Percentiles rank a stretch among this genome's conserved stretches.
These are phyloP conservation scores for Pochonia chlamydosporia DNA, from an alignment of 2,329 filamentous ascomycete species.

Conservation along the genomic window DNA sequence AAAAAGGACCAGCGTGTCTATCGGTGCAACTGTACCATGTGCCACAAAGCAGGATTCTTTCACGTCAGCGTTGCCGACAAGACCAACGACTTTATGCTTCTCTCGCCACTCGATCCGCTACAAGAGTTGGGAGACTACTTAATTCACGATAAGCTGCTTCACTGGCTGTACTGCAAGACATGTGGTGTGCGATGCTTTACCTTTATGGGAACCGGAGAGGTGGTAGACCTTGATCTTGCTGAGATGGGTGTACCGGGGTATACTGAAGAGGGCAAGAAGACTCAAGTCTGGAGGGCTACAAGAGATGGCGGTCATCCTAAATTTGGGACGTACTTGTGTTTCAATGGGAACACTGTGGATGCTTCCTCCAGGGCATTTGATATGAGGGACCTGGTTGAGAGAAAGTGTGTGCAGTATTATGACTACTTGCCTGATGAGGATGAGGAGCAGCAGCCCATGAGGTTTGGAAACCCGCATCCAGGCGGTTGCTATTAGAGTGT, in stretches of 20 bases:
- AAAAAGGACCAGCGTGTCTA: constrained; percentile 18
- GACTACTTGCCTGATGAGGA: constrained; percentile 13
- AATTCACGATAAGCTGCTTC: constrained; percentile 21
- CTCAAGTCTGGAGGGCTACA: background rate
- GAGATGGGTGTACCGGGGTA: constrained; percentile 8
- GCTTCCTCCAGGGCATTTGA: constrained; percentile 27
- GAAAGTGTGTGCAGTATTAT: constrained; percentile 23
- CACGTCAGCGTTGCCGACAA: constrained; percentile 32
- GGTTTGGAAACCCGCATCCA: constrained; percentile 10
- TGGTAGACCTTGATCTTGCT: constrained; percentile 16
- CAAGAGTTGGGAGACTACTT: constrained; percentile 35
- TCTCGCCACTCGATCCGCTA: constrained; percentile 32
- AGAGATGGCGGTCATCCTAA: constrained; percentile 8
- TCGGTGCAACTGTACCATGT: constrained; percentile 43
- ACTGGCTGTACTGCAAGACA: constrained; percentile 40
- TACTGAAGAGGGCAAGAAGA: background rate
- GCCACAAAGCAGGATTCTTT: constrained; percentile 41
- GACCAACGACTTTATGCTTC: constrained; percentile 39
- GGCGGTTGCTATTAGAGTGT: constrained; percentile 14
- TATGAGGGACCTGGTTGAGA: constrained; percentile 29
- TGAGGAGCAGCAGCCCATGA: background rate
- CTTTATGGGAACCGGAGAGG: constrained; percentile 27
- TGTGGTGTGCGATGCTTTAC: constrained; percentile 40
- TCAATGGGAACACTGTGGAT: constrained; percentile 33
- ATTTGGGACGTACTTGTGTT: constrained; percentile 25